Base-by-base conservation (phyloP, 2,329 filamentous ascomycete genomes). In the Zymoseptoria pseudotritici region DNA sequence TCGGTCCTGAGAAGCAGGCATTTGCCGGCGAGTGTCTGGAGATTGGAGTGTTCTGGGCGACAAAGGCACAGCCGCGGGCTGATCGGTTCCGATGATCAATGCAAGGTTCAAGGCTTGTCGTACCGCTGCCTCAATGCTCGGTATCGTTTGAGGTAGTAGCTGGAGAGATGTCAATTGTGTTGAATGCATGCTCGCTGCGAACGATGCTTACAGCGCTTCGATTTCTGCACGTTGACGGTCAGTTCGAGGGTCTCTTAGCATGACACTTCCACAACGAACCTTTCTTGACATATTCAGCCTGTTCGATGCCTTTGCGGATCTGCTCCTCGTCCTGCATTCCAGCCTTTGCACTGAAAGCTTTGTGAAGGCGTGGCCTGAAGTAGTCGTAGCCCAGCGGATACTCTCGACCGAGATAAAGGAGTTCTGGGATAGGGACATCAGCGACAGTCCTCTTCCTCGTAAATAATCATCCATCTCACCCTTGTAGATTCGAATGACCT, bases 141-240 rank as follows among this genome's bases (percentile, higher is more conserved):
- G 78, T 97, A 97, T 73, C 89, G 84, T 79, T 95, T 96, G 69
- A 97, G 80, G 78, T 94, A 96, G 76, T 96, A 95, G 73, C 90
- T 95, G 55, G 20, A 31, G 51, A n/a, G 17, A 52, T 49, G 61
- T 57, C 54, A 54, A 57, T 57, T 55, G 46, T 17, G 49, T 29
- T 22, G 19, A 31, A 26, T 54, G 31, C 22, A 36, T 55, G 50
- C 56, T 46, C 54, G 21, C 54, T 29, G 49, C 54, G 50, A 19
- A 17, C 58, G 36, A 21, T 56, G 82, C 90, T 84, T 81, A 97
- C 90, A 97, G 73, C 19, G 91, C 88, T 77, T 97, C 92, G 62
- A 97, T 90, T 74, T 97, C 93, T 94, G 65, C 59, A 26, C 21
- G 13, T 7, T 53, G 20, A n/a, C 26, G 7, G 11, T 26, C 19